These are phyloP conservation scores for Cerioporus squamosus DNA, from an alignment of 1,284 basidiomycete species.

Conservation along the genomic window DNA sequence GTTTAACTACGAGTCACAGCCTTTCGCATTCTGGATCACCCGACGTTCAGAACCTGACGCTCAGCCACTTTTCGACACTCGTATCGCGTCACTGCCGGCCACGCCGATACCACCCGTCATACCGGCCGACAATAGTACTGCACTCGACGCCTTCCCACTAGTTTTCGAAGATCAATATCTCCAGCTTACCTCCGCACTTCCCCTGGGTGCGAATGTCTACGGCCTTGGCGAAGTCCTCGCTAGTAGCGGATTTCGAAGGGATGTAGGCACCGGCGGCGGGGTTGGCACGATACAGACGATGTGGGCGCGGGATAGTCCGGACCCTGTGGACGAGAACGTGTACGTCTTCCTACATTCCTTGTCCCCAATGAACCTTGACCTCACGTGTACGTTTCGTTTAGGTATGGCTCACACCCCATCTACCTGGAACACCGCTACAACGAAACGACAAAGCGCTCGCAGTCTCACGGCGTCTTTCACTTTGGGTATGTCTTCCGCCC, in stretches of 20 bases:
- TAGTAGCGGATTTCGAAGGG: constrained; percentile 67
- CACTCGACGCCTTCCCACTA: constrained; percentile 62
- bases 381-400: constrained; percentile 27
- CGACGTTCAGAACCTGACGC: constrained; percentile 61
- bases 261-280: constrained; percentile 55
- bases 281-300: constrained; percentile 69
- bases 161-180: constrained; percentile 81
- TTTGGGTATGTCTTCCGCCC: constrained; percentile 70
- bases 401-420: constrained; percentile 73
- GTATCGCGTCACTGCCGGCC: constrained; percentile 55
- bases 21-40: constrained; percentile 83
- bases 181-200: constrained; percentile 68
- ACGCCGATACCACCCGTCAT: constrained; percentile 57
- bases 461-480: constrained; percentile 73
- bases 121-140: constrained; percentile 50
- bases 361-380: not conserved
- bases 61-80: constrained; percentile 76
- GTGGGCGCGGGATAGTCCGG: constrained; percentile 54
- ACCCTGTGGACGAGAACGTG: constrained; percentile 23
- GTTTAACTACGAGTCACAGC: constrained; percentile 69
- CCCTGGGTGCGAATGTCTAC: constrained; percentile 72
- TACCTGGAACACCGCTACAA: constrained; percentile 70
- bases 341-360: constrained; percentile 6
- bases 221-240: constrained; percentile 79
- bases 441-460: constrained; percentile 48